These are phyloP conservation scores for Gastrolobium villosum DNA, from an alignment of 306 rosid species.

Conservation along the genomic window DNA sequence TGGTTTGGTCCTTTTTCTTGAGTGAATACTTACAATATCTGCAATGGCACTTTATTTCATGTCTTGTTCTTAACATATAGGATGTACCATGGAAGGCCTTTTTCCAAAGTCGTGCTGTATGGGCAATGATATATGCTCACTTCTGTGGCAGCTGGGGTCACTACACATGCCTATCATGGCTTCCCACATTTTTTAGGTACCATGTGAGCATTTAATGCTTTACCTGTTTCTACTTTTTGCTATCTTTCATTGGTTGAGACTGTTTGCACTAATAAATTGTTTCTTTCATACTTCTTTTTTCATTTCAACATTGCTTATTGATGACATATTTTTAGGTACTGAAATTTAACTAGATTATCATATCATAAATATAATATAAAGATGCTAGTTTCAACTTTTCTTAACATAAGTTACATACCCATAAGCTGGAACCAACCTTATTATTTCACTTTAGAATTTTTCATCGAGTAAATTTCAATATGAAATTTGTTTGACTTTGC, in stretches of 20 bases:
- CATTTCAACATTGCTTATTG: not conserved
- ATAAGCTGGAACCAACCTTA: not conserved
- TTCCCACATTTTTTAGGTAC: conserved; percentile 96
- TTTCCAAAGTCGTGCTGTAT: conserved; percentile 81
- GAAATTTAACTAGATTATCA: conserved; percentile 28
- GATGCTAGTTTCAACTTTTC: conserved; percentile 19
- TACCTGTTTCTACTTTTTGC: conserved; percentile 29
- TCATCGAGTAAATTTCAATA: not conserved
- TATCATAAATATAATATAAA: not conserved
- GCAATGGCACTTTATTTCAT: conserved; percentile 37
- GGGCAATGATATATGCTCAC: conserved; percentile 99
- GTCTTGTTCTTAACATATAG: conserved; percentile 56
- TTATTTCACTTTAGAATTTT: conserved; percentile 23
- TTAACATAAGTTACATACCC: not conserved
- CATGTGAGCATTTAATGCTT: conserved; percentile 18
- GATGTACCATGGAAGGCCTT: conserved; percentile 94
- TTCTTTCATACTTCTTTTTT: not conserved
- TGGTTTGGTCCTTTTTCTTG: conserved; percentile 18
- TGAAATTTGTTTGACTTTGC: conserved; percentile 32
- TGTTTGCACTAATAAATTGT: not conserved
- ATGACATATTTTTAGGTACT: not conserved
- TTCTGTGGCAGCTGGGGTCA: conserved; percentile 99
- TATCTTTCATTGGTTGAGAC: conserved; percentile 37
- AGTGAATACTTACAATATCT: conserved; percentile 23
- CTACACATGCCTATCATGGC: conserved; percentile 95